Conservation (phyloP, 1,139 yeast species). For the Taphrina betulina region DNA sequence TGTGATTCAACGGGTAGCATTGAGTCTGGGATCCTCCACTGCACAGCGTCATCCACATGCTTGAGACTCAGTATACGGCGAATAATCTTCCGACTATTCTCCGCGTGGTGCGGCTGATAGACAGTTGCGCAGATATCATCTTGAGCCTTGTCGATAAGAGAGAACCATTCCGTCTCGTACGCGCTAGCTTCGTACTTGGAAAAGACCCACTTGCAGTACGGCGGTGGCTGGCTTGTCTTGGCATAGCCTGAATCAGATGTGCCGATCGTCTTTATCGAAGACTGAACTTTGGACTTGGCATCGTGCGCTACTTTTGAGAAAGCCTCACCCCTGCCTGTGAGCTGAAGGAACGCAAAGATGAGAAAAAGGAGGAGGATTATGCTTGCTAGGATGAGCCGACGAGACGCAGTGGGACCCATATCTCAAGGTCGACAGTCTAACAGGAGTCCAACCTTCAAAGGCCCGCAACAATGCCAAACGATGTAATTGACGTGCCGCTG, state of each 20-base stretch:
- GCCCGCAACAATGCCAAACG: no score
- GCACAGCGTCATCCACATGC: constrained; percentile 1
- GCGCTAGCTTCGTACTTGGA: constrained; percentile 12
- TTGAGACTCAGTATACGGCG: constrained; percentile 3
- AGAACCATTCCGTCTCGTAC: constrained; percentile 19
- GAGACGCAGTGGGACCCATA: not conserved
- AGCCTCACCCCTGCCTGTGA: not conserved
- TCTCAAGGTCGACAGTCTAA: not conserved
- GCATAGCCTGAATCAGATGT: not conserved
- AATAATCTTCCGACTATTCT: constrained; percentile 10
- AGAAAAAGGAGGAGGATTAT: not conserved
- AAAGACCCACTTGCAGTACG: constrained; percentile 23
- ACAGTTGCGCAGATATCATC: constrained; percentile 16
- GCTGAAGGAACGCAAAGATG: not conserved
- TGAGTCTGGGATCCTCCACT: constrained; percentile 10
- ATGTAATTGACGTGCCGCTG: no score
- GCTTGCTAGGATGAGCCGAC: not conserved
- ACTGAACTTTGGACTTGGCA: not conserved
- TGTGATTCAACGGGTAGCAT: constrained; percentile 1
- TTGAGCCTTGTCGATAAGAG: constrained; percentile 4
- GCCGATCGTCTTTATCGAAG: not conserved
- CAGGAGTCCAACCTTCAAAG: no score
- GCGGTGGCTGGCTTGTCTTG: not conserved
- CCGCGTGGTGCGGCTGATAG: not conserved
- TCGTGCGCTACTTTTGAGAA: not conserved